Base-by-base conservation (phyloP, 139 green algal species). In the Pseudopediastrum boryanum region DNA sequence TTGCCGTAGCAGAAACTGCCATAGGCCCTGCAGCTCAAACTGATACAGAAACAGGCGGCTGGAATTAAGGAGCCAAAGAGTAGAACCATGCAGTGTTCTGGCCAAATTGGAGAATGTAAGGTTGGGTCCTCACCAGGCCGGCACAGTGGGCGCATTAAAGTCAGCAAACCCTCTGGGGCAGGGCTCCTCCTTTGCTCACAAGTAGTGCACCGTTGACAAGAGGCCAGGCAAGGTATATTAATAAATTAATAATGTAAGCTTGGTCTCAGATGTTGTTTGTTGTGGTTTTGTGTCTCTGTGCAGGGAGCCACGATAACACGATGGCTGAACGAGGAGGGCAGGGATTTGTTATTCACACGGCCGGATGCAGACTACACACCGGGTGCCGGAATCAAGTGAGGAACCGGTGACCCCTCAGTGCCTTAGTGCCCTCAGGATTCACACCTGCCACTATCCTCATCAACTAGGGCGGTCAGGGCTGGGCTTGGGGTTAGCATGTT, bases 271-370 rank as follows among this genome's bases (percentile, higher is more conserved):
- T 9, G 9, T n/a, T 23, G 4, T 62, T 4, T 35, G 27, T 2
- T 68, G 61, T 3, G 31, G 10, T 35, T 68, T 10, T 21, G 5
- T 12, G 12, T 29, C 4, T 3, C 27, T 67, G 68, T 86, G 56
- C 83, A 90, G 64, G 86, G 86, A 4, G 86, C 86, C 27, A 85
- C 86, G 41, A 77, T 90, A n/a, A 85, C 83, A 25, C 81, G 83
- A 3, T 90, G 86, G 86, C 66, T 87, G 19, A 65, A 79, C 62
- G 56, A 46, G 8, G 78, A 87, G 33, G 79, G 84, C 23, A 56
- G 12, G 8, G 63, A 83, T 52, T 61, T 74, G 48, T 70, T 86
- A 29, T 65, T 67, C 4, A 46, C 36, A 6, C 48, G 75, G 4
- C 59, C 67, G 16, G 81, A 86, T 68, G 75, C 58, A 9, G 27